Conservation (phyloP, 1,284 basidiomycete species). For the Malassezia sympodialis region DNA sequence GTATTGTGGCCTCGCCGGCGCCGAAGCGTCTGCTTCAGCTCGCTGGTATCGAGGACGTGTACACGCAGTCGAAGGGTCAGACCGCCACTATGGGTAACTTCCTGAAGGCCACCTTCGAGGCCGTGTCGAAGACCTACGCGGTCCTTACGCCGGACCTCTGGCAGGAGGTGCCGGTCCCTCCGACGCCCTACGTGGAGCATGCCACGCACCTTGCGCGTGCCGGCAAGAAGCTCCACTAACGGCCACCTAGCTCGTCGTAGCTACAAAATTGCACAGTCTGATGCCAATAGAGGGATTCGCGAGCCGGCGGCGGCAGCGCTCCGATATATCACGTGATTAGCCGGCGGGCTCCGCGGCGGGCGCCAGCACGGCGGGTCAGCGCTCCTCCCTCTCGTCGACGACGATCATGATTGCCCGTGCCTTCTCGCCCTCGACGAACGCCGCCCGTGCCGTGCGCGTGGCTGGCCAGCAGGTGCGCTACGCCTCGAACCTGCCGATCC, state of each 20-base stretch:
- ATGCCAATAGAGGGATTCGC: background rate
- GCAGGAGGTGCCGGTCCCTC: conserved; percentile 75
- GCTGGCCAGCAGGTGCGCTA: conserved; percentile 22
- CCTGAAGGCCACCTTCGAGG: conserved; percentile 95
- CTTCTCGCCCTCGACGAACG: conserved; percentile 9
- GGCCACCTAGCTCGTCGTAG: conserved; percentile 1
- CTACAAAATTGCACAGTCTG: conserved; percentile 10
- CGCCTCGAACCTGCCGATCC: conserved; percentile 56
- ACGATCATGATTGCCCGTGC: conserved; percentile 18
- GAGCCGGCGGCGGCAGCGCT: background rate
- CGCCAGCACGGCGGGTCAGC: background rate
- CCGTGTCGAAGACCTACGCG: conserved; percentile 91
- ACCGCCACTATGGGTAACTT: conserved; percentile 99
- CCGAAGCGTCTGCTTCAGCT: conserved; percentile 94
- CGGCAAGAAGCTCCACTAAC: conserved; percentile 33
- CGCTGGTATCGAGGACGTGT: conserved; percentile 85
- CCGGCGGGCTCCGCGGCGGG: conserved; percentile 7
- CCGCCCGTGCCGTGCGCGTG: conserved; percentile 14
- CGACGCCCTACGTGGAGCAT: conserved; percentile 45
- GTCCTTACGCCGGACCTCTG: conserved; percentile 98
- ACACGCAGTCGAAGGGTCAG: conserved; percentile 93
- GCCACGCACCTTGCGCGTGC: conserved; percentile 42
- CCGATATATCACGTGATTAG: conserved; percentile 7
- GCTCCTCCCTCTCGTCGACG: background rate
- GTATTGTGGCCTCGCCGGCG: conserved; percentile 96